Percentiles rank a stretch among this genome's conserved stretches.
Conservation (phyloP, 345 rosid genomes). For the Ceriops tagal region DNA sequence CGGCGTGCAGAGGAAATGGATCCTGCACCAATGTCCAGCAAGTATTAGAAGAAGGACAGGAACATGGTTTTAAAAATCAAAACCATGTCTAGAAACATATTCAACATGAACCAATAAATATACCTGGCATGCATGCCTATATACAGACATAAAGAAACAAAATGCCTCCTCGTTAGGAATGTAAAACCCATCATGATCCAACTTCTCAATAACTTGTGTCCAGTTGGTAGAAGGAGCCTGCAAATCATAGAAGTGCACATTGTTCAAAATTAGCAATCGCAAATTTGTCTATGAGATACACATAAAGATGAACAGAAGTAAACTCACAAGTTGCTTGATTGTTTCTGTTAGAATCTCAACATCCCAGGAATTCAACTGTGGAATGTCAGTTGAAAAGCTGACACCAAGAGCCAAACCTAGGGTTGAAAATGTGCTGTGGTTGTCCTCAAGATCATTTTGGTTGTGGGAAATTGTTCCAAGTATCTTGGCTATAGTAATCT, state of each 20-base stretch:
- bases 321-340: conserved; percentile 72
- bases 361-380: conserved; percentile 63
- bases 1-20: conserved; percentile 81
- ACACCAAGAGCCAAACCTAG: conserved; percentile 68
- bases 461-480: conserved; percentile 53
- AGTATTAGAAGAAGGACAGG: neutral
- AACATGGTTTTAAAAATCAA: neutral
- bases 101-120: neutral
- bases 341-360: conserved; percentile 64
- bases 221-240: conserved; percentile 90
- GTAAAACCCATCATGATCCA: conserved; percentile 85
- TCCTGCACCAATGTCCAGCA: conserved; percentile 50
- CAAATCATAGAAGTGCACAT: conserved; percentile 1
- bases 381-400: conserved; percentile 45
- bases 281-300: conserved; percentile 12
- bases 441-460: conserved; percentile 55
- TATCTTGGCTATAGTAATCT: conserved; percentile 64
- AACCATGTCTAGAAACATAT: neutral
- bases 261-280: conserved; percentile 2
- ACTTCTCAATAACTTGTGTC: conserved; percentile 65
- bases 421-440: conserved; percentile 55
- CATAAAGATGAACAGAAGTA: neutral
- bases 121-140: conserved; percentile 82
- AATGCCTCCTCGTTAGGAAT: conserved; percentile 82
- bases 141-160: conserved; percentile 71